A percentile compares a stretch with the other conserved stretches of the same genome.
Conservation (phyloP, 768 basidiomycete species). For the Xerocomus brunneocitrinus region DNA sequence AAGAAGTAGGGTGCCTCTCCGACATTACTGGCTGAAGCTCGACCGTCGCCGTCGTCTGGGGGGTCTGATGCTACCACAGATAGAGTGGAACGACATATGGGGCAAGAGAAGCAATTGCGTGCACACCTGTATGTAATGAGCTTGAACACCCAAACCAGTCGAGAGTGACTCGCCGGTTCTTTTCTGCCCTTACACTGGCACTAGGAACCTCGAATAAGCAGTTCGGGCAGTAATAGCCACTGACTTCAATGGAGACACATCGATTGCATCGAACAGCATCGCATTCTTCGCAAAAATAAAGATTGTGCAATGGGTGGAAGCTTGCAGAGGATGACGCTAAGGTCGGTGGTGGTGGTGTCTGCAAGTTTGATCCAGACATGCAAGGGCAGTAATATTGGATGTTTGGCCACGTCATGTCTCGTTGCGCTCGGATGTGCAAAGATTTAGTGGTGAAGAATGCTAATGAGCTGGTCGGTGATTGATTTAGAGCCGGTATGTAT, state of each 20-base stretch:
- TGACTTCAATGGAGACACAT: constrained; percentile 90
- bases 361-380: constrained; percentile 43
- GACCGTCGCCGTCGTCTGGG: constrained; percentile 52
- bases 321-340: constrained; percentile 72
- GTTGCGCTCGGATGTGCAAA: too few species aligned
- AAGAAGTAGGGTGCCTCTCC: constrained; percentile 90
- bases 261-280: constrained; percentile 91
- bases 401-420: constrained; percentile 36
- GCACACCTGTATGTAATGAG: constrained; percentile 66
- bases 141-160: background rate
- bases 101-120: constrained; percentile 96
- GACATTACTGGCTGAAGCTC: constrained; percentile 49
- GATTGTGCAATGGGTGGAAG: constrained; percentile 77
- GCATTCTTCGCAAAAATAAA: constrained; percentile 99
- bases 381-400: constrained; percentile 74
- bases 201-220: constrained; percentile 98
- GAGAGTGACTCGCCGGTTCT: constrained; percentile 66
- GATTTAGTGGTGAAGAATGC: background rate
- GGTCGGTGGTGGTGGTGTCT: constrained; percentile 64
- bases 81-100: constrained; percentile 85
- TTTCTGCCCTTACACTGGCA: constrained; percentile 96
- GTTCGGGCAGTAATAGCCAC: constrained; percentile 96
- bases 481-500: too few species aligned
- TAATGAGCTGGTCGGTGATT: background rate
- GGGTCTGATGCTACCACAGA: constrained; percentile 90